Evolutionary conservation across 2,329 filamentous ascomycete genomes (phyloP), one percentile per base, ranked within the genome.

Genomic region (Chaetomiaceae sp.): DNA sequence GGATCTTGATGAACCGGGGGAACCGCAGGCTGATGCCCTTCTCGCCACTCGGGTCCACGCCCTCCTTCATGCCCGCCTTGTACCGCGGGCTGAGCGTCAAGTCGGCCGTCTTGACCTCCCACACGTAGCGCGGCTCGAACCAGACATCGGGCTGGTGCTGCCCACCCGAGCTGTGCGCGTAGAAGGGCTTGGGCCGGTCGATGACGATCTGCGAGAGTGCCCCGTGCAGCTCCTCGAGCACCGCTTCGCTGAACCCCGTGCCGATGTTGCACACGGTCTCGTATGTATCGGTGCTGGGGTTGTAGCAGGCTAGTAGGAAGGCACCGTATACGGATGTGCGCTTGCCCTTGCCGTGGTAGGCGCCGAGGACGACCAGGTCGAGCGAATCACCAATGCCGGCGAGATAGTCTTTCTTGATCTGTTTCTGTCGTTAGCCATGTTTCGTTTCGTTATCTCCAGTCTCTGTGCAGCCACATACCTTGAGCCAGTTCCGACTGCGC

Each of bases 201-300:
- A 99, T 99, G 59, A 86, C 83, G 44, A 89, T 82, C 8, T 82
- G 78, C 0, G 81, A 85, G 23, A 99, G 82, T 45, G 85, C 77
- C 20, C 79, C 75, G 73, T 97, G 83, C 13, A 97, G 76, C 31
- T 91, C 86, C 63, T 95, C 87, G n/a, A 99, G 85, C 3, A 92
- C 78, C n/a, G 85, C 87, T 70, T 99, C 93, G 1, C 86, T 92
- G 71, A 99, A 99, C 2, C 93, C 93, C 0, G 93, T 99, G 59
- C 93, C 93, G 62, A 99, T 97, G 68, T 99, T 99, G 80, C 93
- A 99, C 2, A 99, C 85, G 0, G 90, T 95, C 70, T 99, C 93
- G 72, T 95, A 99, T 1, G 76, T 83, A 55, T 99, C 89, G 1
- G 78, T 82, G 44, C 70, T 75, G 0, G 86, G 73, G 68, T 96